phyloP scores from a whole-genome alignment of 2,329 filamentous ascomycete species.

The Alternaria longipes region DNA sequence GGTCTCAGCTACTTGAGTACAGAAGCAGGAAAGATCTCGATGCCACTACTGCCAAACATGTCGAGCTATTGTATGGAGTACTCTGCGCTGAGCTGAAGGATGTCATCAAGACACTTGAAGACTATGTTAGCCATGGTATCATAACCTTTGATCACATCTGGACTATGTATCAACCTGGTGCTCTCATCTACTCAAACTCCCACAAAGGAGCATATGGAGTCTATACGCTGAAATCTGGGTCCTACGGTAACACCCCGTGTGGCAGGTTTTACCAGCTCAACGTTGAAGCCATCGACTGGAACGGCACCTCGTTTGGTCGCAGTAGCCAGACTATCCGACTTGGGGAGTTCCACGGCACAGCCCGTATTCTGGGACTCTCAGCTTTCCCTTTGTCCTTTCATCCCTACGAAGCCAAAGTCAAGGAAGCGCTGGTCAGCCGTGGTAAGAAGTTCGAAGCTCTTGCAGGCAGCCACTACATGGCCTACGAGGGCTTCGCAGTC shows the following conservation, averaged over 20 bases:
- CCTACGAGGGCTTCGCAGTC: conserved; percentile 74
- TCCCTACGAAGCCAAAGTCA: conserved; percentile 71
- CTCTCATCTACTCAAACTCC: conserved; percentile 32
- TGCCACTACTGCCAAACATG: conserved; percentile 44
- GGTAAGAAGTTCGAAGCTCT: conserved; percentile 83
- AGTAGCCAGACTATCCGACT: conserved; percentile 31
- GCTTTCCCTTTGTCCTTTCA: conserved; percentile 84
- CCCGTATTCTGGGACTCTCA: conserved; percentile 78
- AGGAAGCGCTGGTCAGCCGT: conserved; percentile 73
- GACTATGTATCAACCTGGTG: conserved; percentile 53
- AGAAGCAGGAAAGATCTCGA: conserved; percentile 27
- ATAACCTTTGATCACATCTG: conserved; percentile 54
- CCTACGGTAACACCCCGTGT: conserved; percentile 32
- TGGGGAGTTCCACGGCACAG: conserved; percentile 73
- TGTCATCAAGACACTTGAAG: conserved; percentile 50
- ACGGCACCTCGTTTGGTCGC: conserved; percentile 44
- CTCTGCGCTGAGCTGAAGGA: conserved; percentile 51
- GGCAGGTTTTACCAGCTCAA: conserved; percentile 34
- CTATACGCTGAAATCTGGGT: conserved; percentile 29
- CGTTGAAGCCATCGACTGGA: conserved; percentile 43
- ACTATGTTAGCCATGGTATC: conserved; percentile 48
- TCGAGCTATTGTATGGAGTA: conserved; percentile 49
- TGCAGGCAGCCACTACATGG: conserved; percentile 78
- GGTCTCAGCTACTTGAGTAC: conserved; percentile 53
- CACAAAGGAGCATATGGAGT: conserved; percentile 34